Evolutionary conservation across 352 stramenopile species (phyloP), one percentile per base, ranked within the genome.

Genomic region (Phytophthora fragariaefolia): DNA sequence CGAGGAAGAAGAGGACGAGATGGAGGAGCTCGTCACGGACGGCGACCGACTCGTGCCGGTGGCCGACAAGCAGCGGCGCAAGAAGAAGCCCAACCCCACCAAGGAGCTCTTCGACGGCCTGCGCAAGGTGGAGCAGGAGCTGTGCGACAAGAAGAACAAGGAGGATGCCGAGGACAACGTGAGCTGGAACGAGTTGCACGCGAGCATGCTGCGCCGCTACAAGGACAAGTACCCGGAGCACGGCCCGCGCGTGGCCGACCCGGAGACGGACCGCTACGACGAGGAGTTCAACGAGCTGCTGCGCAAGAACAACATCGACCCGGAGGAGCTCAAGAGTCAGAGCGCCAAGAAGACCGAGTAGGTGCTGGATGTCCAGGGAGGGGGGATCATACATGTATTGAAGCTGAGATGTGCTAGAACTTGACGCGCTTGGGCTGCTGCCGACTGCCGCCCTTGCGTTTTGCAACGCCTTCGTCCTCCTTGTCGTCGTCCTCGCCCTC

Each of bases 221-320:
- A 70, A 94, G 69, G 75, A 94, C 43, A 94, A 94, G 66, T 94
- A 81, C 68, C 86, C 86, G 23, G 54, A 85, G 23, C 79, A 94
- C 49, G 86, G 86, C 0, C 69, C 71, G 12, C 81, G 79, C 26
- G 55, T 89, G 32, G 69, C 76, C 4, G 74, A 73, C 23, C 56
- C 55, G 6, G 69, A 83, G 46, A 79, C 76, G 58, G 85, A 93
- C 65, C 78, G 83, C 50, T 94, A 94, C 71, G 82, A 94, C 71
- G 83, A 94, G 46, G 86, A 94, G 68, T 94, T 94, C 63, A 90
- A 92, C 48, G 86, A 91, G 46, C 73, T 94, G 40, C 63, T 94
- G 36, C 78, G 84, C 34, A 90, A 92, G 55, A 79, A 94, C 73
- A 87, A 94, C 68, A 87, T 94, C 42, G 69, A 90, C 50, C 58